Base-by-base conservation (phyloP, 495 filamentous ascomycete genomes). In the Lasiosphaeria ovina region DNA sequence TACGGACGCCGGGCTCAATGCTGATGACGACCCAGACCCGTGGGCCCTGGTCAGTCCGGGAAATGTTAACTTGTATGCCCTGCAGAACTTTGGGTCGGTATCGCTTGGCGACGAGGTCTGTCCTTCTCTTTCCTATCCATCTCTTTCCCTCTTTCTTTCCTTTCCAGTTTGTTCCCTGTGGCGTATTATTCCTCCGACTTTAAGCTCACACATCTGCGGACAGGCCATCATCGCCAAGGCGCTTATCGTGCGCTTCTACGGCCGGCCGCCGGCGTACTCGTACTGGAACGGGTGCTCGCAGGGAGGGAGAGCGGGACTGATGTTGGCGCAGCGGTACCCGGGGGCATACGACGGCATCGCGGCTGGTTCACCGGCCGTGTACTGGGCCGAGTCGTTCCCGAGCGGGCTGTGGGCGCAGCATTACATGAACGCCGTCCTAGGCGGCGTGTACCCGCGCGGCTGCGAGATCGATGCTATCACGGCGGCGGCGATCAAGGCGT, bases 261-360 rank as follows among this genome's bases (percentile, higher is more conserved):
- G 76, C 3, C 51, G 57, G 32, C 35, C 47, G 0, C 70, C 75
- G 0, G 50, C 56, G 7, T 79, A 68, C 59, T 77, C 76, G 10
- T 81, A 80, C 61, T 81, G 64, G 58, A 79, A 64, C 58, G 77
- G 79, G 6, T 81, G 77, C 57, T 78, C 75, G 11, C 74, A 71
- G 59, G 77, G 76, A 16, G 77, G 78, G 10, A 69, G 77, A 0
- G 75, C 78, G 54, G 78, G 77, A 8, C 16, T 77, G n/a, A 65
- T 71, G 61, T 47, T 76, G 7, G 76, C 78, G 3, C 77, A 80
- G 59, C 66, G 69, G n/a, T 76, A 77, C 61, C 77, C 77, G 3
- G 54, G 57, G 1, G 69, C 67, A 2, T 81, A 69, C 59, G 76
- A 79, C 49, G 75, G 76, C 0, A 78, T 77, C 57, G 64, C 73